Conservation (phyloP, 495 filamentous ascomycete species). For the Aeminium ludgeri region DNA sequence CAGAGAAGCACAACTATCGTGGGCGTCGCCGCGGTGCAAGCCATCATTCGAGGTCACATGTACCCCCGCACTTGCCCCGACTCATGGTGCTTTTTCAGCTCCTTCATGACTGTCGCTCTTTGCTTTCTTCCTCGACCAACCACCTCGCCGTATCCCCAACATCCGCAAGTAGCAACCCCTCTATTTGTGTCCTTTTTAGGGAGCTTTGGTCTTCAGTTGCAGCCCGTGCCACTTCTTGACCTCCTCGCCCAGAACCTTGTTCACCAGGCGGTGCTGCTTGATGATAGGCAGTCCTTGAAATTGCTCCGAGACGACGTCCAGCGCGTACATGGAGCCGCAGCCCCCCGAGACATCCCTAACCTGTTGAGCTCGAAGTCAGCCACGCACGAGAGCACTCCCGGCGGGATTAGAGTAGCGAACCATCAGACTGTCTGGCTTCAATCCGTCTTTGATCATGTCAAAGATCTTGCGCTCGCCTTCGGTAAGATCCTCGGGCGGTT, state of each 20-base stretch:
- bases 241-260: slow-evolving; percentile 47
- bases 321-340: slow-evolving; percentile 63
- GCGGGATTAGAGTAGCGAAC: slow-evolving; percentile 19
- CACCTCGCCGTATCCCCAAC: too few relatives aligned
- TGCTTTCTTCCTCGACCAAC: too few relatives aligned
- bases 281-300: slow-evolving; percentile 51
- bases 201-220: slow-evolving; percentile 42
- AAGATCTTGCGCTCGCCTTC: slow-evolving; percentile 33
- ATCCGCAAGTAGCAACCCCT: too few relatives aligned
- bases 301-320: slow-evolving; percentile 47
- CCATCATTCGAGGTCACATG: too few relatives aligned
- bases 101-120: too few relatives aligned
- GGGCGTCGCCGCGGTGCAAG: too few relatives aligned
- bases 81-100: too few relatives aligned
- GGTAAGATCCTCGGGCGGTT: slow-evolving; percentile 33
- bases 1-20: too few relatives aligned
- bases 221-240: slow-evolving; percentile 63
- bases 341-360: slow-evolving; percentile 68
- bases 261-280: slow-evolving; percentile 58
- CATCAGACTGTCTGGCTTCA: slow-evolving; percentile 30
- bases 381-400: background rate
- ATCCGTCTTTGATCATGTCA: slow-evolving; percentile 27
- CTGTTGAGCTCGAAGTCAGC: slow-evolving; percentile 14
- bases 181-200: background rate
- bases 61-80: too few relatives aligned